Evolutionary conservation across 1,284 basidiomycete genomes (phyloP), one percentile per base, ranked within the genome.

Genomic region (Naganishia sp.): DNA sequence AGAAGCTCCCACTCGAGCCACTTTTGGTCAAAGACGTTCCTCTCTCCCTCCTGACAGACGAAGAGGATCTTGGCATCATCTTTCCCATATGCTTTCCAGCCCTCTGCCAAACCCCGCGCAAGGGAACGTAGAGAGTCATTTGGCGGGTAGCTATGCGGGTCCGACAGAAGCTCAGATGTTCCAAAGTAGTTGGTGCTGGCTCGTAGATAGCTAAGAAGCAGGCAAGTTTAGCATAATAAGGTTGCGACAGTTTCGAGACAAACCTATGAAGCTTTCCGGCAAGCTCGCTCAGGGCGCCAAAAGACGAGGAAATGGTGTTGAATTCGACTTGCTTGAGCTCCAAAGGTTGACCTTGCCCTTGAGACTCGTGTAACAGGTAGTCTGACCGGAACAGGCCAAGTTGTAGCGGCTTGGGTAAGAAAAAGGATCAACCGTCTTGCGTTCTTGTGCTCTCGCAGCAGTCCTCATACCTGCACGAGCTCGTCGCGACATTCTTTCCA

Each of bases 1-100:
- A 92, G 77, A 0, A 98, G 82, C 69, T 90, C 87, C 71, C 92
- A 95, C 78, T 98, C 92, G 16, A 99, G 79, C 80, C 86, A 87
- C 5, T 89, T 84, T 77, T 99, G 96, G 75, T 99, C 95, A 75
- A 98, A 99, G 0, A 95, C 86, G 76, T 99, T 99, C n/a, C 94
- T 84, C 78, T 99, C 96, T 31, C 86, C 85, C 9, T 87, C 85
- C 75, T 96, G 94, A 0, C 93, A 87, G 5, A 98, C 91, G 72
- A 98, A 94, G 2, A 99, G 82, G 21, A 99, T 72, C 15, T 73
- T 74, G 0, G 77, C 75, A 2, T 74, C 70, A 25, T 68, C 60
- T 45, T 65, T 70, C 11, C 70, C 83, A 81, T 95, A 97, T 11
- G 87, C 87, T 53, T 81, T 79, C 78, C 96, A 94, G 0, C 88